A percentile compares a stretch with the other conserved stretches of the same genome.
Evolutionary conservation across 805 yeast genomes (phyloP).

Genomic region (Lipomyces spencermartinsiae): DNA sequence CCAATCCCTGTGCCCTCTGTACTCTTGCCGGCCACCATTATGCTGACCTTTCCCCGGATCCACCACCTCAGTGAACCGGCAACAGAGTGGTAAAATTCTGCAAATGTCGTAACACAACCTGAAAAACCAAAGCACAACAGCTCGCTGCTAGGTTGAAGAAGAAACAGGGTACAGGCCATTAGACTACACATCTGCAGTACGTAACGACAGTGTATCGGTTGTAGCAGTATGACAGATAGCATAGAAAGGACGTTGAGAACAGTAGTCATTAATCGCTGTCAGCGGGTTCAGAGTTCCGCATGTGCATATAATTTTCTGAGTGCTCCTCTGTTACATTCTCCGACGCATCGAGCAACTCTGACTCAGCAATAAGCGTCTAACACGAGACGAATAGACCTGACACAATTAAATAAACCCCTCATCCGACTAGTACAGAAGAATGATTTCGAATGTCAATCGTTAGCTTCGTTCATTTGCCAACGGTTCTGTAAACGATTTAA

Average conservation of each 20-base stretch:
- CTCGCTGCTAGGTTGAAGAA: not conserved
- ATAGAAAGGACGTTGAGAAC: not conserved
- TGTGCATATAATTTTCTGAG: not conserved
- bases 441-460: not conserved
- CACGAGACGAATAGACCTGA: constrained; percentile 1
- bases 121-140: not conserved
- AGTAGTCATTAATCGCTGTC: not conserved
- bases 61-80: not conserved
- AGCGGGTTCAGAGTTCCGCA: not conserved
- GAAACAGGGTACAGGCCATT: too few relatives aligned
- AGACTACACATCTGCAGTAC: not conserved
- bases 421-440: not conserved
- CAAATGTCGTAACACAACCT: not conserved
- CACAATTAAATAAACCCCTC: not conserved
- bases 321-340: not conserved
- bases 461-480: not conserved
- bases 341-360: not conserved
- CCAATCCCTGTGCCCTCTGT: not conserved
- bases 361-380: not conserved
- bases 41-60: not conserved
- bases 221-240: constrained; percentile 1
- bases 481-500: not conserved
- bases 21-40: not conserved
- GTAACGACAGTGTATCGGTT: not conserved
- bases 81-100: not conserved